These are phyloP conservation scores for Ganoderma leucocontextum DNA, from an alignment of 1,284 basidiomycete species.

Conservation along the genomic window DNA sequence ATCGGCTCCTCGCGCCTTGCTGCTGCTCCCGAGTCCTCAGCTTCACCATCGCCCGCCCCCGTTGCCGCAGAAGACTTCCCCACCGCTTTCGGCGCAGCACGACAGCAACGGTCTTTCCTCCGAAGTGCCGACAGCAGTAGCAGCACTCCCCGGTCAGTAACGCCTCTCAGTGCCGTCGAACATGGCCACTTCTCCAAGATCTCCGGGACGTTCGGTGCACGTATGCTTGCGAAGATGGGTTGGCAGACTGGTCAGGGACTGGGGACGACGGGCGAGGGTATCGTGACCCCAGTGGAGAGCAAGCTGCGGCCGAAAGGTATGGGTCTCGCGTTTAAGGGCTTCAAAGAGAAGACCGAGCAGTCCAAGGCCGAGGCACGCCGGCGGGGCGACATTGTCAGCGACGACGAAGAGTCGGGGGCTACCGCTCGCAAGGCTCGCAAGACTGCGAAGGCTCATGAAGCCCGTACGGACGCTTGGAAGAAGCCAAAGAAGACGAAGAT, in stretches of 20 bases:
- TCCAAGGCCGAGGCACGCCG: constrained; percentile 84
- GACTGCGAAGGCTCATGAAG: constrained; percentile 56
- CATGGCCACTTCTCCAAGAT: constrained; percentile 83
- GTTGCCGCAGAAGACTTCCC: constrained; percentile 45
- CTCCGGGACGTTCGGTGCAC: constrained; percentile 80
- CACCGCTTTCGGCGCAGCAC: constrained; percentile 52
- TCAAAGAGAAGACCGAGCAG: constrained; percentile 89
- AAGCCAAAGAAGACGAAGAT: constrained; percentile 85
- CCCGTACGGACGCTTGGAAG: constrained; percentile 79
- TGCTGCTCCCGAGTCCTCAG: constrained; percentile 42
- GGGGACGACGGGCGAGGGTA: constrained; percentile 82
- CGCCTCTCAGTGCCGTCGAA: constrained; percentile 71
- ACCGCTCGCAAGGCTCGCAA: constrained; percentile 55
- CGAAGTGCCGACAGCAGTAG: constrained; percentile 53
- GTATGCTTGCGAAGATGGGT: constrained; percentile 93
- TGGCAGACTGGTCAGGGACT: constrained; percentile 90
- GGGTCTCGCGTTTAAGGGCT: constrained; percentile 89
- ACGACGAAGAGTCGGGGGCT: constrained; percentile 65
- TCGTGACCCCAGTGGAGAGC: constrained; percentile 87
- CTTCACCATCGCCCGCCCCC: constrained; percentile 43
- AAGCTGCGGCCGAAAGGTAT: constrained; percentile 84
- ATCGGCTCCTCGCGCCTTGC: constrained; percentile 51
- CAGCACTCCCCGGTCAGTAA: constrained; percentile 53
- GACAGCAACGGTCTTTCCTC: constrained; percentile 62
- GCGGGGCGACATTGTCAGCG: constrained; percentile 77